These are phyloP conservation scores for Stachybotrys elegans DNA, from an alignment of 2,329 filamentous ascomycete species.

Conservation along the genomic window DNA sequence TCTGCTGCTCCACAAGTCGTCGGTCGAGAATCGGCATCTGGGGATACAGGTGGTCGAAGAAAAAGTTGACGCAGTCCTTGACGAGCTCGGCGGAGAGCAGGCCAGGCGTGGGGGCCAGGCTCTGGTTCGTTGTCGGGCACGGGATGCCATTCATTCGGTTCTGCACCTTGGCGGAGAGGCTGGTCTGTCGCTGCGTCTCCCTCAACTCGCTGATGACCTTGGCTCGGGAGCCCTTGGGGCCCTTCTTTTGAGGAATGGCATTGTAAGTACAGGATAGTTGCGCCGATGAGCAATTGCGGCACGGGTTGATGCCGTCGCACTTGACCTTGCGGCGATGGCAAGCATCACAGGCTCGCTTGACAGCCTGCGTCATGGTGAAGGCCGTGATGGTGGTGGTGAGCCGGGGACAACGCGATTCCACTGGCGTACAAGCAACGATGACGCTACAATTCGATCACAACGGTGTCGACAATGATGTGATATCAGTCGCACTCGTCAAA, in stretches of 20 bases:
- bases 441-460: too few species aligned
- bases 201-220: conserved; percentile 72
- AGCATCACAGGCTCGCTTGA: conserved; percentile 64
- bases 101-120: conserved; percentile 51
- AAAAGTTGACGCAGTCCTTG: conserved; percentile 63
- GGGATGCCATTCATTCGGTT: conserved; percentile 53
- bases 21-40: conserved; percentile 59
- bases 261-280: conserved; percentile 69
- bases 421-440: too few species aligned
- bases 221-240: conserved; percentile 67
- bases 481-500: conserved; percentile 11
- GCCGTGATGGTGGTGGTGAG: too few species aligned
- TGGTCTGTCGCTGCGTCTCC: conserved; percentile 62
- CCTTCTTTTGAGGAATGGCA: conserved; percentile 71
- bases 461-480: too few species aligned
- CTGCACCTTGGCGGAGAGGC: conserved; percentile 56
- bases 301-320: conserved; percentile 66
- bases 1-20: conserved; percentile 51
- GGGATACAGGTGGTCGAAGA: conserved; percentile 62
- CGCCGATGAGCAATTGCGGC: conserved; percentile 64
- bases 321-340: conserved; percentile 73
- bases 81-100: conserved; percentile 58
- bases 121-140: conserved; percentile 40
- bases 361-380: conserved; percentile 42
- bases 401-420: too few species aligned